Conservation (phyloP, 768 basidiomycete species). For the Fomitopsis pulvina region DNA sequence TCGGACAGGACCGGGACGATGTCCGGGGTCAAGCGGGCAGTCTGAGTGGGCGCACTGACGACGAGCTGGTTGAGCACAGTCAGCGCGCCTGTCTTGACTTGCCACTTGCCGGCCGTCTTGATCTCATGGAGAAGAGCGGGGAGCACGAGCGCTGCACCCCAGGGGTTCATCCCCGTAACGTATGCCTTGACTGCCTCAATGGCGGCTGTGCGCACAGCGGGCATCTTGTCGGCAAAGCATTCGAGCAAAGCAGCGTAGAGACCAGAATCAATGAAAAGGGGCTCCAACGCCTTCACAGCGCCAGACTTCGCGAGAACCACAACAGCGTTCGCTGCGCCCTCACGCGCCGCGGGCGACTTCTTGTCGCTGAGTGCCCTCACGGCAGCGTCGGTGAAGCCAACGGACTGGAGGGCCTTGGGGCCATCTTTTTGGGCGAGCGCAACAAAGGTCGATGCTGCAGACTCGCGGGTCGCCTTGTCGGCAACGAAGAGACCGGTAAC, state of each 20-base stretch:
- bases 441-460: slow-evolving; percentile 64
- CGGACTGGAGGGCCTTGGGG: slow-evolving; percentile 63
- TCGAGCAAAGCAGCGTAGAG: slow-evolving; percentile 85
- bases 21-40: slow-evolving; percentile 85
- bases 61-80: slow-evolving; percentile 83
- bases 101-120: slow-evolving; percentile 96
- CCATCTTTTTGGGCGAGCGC: slow-evolving; percentile 80
- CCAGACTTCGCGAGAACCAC: slow-evolving; percentile 57
- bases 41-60: slow-evolving; percentile 73
- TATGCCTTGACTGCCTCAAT: slow-evolving; percentile 76
- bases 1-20: slow-evolving; percentile 92
- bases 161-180: slow-evolving; percentile 77
- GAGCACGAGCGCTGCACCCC: slow-evolving; percentile 79
- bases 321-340: slow-evolving; percentile 78
- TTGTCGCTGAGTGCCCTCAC: slow-evolving; percentile 90
- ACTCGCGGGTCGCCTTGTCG: slow-evolving; percentile 77
- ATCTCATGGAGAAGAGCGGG: slow-evolving; percentile 88
- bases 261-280: slow-evolving; percentile 80
- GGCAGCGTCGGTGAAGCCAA: slow-evolving; percentile 65
- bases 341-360: slow-evolving; percentile 88
- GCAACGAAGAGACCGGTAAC: slow-evolving; percentile 71
- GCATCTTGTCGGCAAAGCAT: slow-evolving; percentile 92
- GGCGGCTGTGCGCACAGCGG: slow-evolving; percentile 78
- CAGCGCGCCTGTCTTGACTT: slow-evolving; percentile 87
- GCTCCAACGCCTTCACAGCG: slow-evolving; percentile 78